phyloP scores from a whole-genome alignment of 2,329 filamentous ascomycete genomes.

The Beauveria pseudobassiana region DNA sequence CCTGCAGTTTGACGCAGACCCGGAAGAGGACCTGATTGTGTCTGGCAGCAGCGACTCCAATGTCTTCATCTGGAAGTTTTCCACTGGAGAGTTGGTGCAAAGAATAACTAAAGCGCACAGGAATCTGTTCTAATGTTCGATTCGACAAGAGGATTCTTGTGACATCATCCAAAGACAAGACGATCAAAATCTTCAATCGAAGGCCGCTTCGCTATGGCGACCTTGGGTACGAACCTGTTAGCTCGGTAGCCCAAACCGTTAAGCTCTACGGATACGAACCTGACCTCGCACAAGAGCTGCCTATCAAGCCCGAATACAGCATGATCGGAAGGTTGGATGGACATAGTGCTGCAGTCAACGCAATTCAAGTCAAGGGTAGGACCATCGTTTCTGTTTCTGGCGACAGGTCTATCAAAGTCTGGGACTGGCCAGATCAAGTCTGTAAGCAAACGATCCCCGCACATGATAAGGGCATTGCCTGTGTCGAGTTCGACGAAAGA shows the following conservation, averaged over 20 bases:
- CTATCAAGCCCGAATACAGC: constrained; percentile 57
- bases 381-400: constrained; percentile 93
- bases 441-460: constrained; percentile 75
- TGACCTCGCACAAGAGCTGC: constrained; percentile 37
- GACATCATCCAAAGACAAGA: constrained; percentile 95
- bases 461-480: constrained; percentile 92
- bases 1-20: constrained; percentile 85
- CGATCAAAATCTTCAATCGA: constrained; percentile 94
- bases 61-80: constrained; percentile 89
- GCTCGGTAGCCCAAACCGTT: constrained; percentile 44
- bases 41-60: constrained; percentile 90
- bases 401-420: constrained; percentile 88
- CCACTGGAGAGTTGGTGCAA: constrained; percentile 76
- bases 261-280: constrained; percentile 48
- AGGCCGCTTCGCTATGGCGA: constrained; percentile 55
- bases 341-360: constrained; percentile 88
- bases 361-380: constrained; percentile 78
- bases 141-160: constrained; percentile 90
- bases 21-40: constrained; percentile 84
- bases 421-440: constrained; percentile 76
- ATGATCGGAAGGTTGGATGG: constrained; percentile 75
- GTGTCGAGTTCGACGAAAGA: constrained; percentile 90
- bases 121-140: constrained; percentile 86
- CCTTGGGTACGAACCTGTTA: constrained; percentile 46
- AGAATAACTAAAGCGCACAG: constrained; percentile 68